Percentiles rank a stretch among this genome's conserved stretches.
phyloP scores from a whole-genome alignment of 257 asterid species.

The Jaltomata sinuosa region DNA sequence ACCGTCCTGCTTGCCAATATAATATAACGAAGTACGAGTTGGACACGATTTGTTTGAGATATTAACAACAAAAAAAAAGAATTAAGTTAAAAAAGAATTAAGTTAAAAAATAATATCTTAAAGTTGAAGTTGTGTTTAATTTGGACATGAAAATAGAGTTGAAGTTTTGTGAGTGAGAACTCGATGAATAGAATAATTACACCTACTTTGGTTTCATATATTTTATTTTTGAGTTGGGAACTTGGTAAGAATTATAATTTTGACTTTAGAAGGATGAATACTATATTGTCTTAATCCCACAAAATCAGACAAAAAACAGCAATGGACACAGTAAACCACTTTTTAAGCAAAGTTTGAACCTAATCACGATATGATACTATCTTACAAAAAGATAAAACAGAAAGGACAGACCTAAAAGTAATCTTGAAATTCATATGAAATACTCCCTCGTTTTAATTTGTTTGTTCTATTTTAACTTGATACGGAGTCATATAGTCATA shows the following conservation, averaged over 20 bases:
- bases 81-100: neutral
- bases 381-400: neutral
- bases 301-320: neutral
- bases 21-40: neutral
- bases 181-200: no score
- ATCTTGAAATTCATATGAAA: neutral
- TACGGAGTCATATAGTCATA: no score
- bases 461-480: no score
- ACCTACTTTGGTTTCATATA: neutral
- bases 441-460: no score
- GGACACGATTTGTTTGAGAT: neutral
- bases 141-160: neutral
- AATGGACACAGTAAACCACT: neutral
- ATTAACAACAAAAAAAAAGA: neutral
- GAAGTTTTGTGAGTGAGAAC: neutral
- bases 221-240: neutral
- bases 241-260: neutral
- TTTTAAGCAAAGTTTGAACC: neutral
- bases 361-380: neutral
- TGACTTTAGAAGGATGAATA: neutral
- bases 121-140: neutral
- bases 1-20: neutral
- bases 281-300: neutral
- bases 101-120: neutral
- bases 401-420: neutral